Percentiles rank a stretch among this genome's conserved stretches.
phyloP scores from a whole-genome alignment of 2,329 filamentous ascomycete genomes.

The Penicillium occitanis region DNA sequence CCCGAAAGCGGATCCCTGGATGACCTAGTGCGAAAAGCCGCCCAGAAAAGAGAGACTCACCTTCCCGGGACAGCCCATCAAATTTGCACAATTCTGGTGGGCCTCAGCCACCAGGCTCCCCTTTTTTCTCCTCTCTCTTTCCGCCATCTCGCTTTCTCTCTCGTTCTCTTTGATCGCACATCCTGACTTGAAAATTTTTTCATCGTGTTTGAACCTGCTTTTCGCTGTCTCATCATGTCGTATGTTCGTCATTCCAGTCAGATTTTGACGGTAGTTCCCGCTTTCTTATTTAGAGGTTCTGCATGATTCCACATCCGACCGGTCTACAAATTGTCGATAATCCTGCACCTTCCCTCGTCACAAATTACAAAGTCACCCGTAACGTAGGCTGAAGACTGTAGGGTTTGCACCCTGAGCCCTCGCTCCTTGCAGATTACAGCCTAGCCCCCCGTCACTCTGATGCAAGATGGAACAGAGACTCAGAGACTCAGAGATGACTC shows the following conservation, averaged over 20 bases:
- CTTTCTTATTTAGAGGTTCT: background rate
- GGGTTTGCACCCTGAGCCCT: conserved; percentile 33
- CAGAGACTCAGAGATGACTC: background rate
- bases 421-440: conserved; percentile 27
- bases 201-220: background rate
- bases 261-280: background rate
- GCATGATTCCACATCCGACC: background rate
- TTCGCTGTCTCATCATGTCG: background rate
- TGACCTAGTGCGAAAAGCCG: background rate
- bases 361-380: background rate
- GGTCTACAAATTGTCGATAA: background rate
- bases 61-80: conserved; percentile 1
- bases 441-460: conserved; percentile 27
- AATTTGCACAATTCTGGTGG: conserved; percentile 17
- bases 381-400: background rate
- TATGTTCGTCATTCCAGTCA: background rate
- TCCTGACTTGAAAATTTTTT: background rate
- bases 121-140: background rate
- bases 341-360: background rate
- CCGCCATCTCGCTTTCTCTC: background rate
- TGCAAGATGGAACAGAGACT: conserved; percentile 22
- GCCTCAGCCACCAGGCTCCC: conserved; percentile 21
- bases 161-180: conserved; percentile 5
- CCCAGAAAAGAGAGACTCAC: background rate
- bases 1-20: conserved; percentile 26